Evolutionary conservation across 2,329 filamentous ascomycete genomes (phyloP).

Genomic region (Ophiosphaerella narmari): DNA sequence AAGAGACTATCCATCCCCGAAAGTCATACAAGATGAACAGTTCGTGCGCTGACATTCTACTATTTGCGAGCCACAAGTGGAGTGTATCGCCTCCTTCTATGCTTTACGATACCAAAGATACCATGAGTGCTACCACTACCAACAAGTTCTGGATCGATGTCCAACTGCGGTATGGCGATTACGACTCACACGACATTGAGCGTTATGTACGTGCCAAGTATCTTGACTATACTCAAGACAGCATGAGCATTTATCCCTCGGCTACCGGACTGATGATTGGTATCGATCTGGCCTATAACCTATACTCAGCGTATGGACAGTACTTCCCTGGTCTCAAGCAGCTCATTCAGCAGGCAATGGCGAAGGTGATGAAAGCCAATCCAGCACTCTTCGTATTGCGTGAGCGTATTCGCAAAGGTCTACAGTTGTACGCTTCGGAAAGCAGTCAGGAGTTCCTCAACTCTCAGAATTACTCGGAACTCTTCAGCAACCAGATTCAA

Average conservation of each 20-base stretch:
- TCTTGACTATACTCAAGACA: slow-evolving; percentile 97
- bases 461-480: slow-evolving; percentile 97
- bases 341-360: slow-evolving; percentile 96
- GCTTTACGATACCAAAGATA: slow-evolving; percentile 94
- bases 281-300: slow-evolving; percentile 95
- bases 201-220: slow-evolving; percentile 97
- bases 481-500: slow-evolving; percentile 99
- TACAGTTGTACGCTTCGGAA: slow-evolving; percentile 96
- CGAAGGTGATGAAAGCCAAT: slow-evolving; percentile 99
- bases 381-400: slow-evolving; percentile 93
- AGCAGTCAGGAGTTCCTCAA: slow-evolving; percentile 99
- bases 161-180: slow-evolving; percentile 94
- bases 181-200: slow-evolving; percentile 98
- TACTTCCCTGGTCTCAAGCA: slow-evolving; percentile 98
- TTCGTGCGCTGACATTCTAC: slow-evolving; percentile 93
- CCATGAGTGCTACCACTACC: slow-evolving; percentile 89
- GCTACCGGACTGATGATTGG: slow-evolving; percentile 97
- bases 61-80: slow-evolving; percentile 99
- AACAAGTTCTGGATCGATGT: slow-evolving; percentile 99
- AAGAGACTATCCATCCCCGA: slow-evolving; percentile 97
- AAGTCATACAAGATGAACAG: slow-evolving; percentile 99
- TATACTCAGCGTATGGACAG: slow-evolving; percentile 97
- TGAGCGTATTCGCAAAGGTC: slow-evolving; percentile 96
- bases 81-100: slow-evolving; percentile 93
- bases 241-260: slow-evolving; percentile 97